Base-by-base conservation (phyloP, 441 rosid species). In the Lepidium campestre region DNA sequence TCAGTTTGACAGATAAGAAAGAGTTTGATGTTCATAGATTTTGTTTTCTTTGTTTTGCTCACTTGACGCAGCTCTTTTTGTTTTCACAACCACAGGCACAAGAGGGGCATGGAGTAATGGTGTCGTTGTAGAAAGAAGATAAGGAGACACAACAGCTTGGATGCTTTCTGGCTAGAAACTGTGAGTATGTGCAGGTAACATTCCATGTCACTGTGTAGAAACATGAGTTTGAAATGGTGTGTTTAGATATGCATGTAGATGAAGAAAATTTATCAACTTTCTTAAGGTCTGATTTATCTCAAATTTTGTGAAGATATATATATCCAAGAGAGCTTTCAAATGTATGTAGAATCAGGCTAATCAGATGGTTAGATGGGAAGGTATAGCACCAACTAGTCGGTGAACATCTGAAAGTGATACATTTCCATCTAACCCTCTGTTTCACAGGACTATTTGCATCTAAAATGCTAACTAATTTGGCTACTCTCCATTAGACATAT, bases 161-260 rank as follows among this genome's bases (percentile, higher is more conserved):
- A 66, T 85, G 84, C 70, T 86, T 85, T 60, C 88, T 66, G 0
- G 93, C 93, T 60, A 88, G 79, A 76, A 92, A 88, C 71, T 92
- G 96, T n/a, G 98, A 92, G 72, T 85, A 92, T 29, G 97, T 90
- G 86, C 98, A 92, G 22, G 96, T 90, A 34, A 86, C 93, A 34
- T 89, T 87, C 93, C 98, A 90, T 65, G 95, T 89, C 86, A 89
- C 98, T 89, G 86, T 81, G 86, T 80, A 74, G 5, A 62, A 46
- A 57, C 39, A 73, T 35, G 23, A 39, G 61, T 25, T 36, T 62
- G 22, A 32, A 27, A 62, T 17, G 47, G 41, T 25, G 41, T 25
- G 54, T 23, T 57, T 49, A 42, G 70, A 19, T 48, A 14, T 48
- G 34, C 34, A 37, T 18, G 8, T 14, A 46, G 48, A 23, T 36